These are phyloP conservation scores for Ambrosia trifida DNA, from an alignment of 129 eudicot species.

Conservation along the genomic window DNA sequence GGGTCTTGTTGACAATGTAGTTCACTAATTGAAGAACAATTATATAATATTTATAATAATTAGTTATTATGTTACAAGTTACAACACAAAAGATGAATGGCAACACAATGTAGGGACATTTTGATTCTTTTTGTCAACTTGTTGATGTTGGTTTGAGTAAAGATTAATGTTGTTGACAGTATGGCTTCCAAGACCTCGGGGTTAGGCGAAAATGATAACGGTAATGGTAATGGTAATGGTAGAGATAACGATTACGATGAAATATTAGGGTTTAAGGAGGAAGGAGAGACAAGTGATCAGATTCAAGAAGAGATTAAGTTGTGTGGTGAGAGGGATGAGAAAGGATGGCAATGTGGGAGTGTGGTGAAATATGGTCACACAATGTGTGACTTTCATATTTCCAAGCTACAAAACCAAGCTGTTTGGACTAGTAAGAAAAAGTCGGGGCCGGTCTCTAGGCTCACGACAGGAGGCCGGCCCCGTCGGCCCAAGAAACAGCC, in stretches of 20 bases:
- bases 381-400: constrained; percentile 52
- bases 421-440: constrained; percentile 26
- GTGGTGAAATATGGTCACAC: constrained; percentile 38
- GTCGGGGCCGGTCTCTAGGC: background rate
- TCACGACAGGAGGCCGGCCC: background rate
- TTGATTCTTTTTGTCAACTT: background rate
- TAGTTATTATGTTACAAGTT: background rate
- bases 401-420: constrained; percentile 10
- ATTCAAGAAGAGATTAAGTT: constrained; percentile 26
- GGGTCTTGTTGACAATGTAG: constrained; percentile 9
- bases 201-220: constrained; percentile 1
- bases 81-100: background rate
- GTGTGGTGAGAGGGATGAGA: constrained; percentile 45
- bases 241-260: constrained; percentile 6
- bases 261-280: constrained; percentile 25
- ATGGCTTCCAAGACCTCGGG: constrained; percentile 14
- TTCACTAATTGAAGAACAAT: background rate
- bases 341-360: constrained; percentile 63
- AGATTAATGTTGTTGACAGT: constrained; percentile 24
- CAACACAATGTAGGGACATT: background rate
- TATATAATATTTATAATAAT: background rate
- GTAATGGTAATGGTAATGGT: too few species aligned
- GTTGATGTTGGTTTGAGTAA: constrained; percentile 15
- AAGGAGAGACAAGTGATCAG: background rate
- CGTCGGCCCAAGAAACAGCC: constrained; percentile 14